Conservation (phyloP, 495 filamentous ascomycete species). For the Penicillium alfredii region DNA sequence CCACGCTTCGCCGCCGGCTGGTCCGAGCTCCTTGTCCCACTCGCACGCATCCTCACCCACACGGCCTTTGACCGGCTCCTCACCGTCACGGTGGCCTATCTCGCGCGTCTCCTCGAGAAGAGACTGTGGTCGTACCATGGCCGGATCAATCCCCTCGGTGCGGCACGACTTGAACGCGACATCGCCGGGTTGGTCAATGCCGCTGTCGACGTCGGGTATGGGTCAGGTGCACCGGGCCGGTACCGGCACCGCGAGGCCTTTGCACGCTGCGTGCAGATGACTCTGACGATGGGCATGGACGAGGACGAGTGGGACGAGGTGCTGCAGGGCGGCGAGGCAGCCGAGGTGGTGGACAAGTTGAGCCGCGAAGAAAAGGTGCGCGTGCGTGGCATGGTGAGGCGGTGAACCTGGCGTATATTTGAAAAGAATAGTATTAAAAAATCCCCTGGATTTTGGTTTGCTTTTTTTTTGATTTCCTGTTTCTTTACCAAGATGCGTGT, state of each 20-base stretch:
- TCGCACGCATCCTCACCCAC: constrained; percentile 77
- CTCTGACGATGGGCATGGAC: constrained; percentile 91
- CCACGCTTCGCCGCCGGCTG: constrained; percentile 73
- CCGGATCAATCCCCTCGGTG: constrained; percentile 74
- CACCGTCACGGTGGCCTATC: constrained; percentile 62
- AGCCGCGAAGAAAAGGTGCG: constrained; percentile 56
- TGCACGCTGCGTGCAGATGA: constrained; percentile 73
- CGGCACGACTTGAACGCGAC: constrained; percentile 83
- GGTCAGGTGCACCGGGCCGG: constrained; percentile 27
- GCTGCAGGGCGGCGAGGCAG: constrained; percentile 34
- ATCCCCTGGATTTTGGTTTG: no score
- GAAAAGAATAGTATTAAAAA: no score
- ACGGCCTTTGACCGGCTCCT: constrained; percentile 65
- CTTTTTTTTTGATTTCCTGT: no score
- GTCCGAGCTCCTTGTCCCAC: constrained; percentile 74
- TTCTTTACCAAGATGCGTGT: no score
- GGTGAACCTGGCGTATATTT: constrained; percentile 4
- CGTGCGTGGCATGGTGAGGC: constrained; percentile 54
- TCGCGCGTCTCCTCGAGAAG: constrained; percentile 79
- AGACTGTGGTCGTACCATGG: constrained; percentile 80
- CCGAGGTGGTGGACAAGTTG: constrained; percentile 44
- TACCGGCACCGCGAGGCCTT: constrained; percentile 82
- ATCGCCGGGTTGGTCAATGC: constrained; percentile 70
- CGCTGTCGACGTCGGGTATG: constrained; percentile 60
- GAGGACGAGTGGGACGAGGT: constrained; percentile 94